These are phyloP conservation scores for Lizonia empirigonia DNA, from an alignment of 2,329 filamentous ascomycete species.

Conservation along the genomic window DNA sequence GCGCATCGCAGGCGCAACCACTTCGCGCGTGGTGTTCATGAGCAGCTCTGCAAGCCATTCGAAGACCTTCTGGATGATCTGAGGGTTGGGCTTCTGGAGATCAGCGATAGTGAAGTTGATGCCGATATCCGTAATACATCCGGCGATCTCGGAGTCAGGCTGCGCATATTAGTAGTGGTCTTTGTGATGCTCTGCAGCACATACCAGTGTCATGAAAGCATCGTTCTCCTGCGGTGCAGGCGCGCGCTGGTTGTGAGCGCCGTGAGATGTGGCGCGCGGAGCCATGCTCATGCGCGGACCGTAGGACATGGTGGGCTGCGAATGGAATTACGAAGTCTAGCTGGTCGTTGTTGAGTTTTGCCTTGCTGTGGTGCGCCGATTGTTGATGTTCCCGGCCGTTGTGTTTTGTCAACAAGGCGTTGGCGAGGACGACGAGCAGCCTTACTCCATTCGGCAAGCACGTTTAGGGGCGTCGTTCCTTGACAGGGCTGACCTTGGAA, in stretches of 20 bases:
- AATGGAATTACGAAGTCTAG: slow-evolving; percentile 1
- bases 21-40: slow-evolving; percentile 90
- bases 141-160: slow-evolving; percentile 81
- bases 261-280: slow-evolving; percentile 47
- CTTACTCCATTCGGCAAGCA: slow-evolving; percentile 18
- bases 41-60: slow-evolving; percentile 96
- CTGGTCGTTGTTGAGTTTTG: not conserved
- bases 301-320: slow-evolving; percentile 51
- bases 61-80: slow-evolving; percentile 95
- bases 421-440: slow-evolving; percentile 11
- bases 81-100: slow-evolving; percentile 89
- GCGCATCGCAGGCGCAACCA: slow-evolving; percentile 92
- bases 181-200: slow-evolving; percentile 4
- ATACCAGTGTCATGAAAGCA: slow-evolving; percentile 58
- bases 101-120: slow-evolving; percentile 86
- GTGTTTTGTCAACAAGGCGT: slow-evolving; percentile 24
- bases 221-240: slow-evolving; percentile 53
- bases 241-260: slow-evolving; percentile 44
- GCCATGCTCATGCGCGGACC: slow-evolving; percentile 59
- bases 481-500: not conserved
- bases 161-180: slow-evolving; percentile 40
- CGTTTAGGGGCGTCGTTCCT: no score
- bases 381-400: slow-evolving; percentile 9
- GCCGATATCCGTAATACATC: slow-evolving; percentile 96
- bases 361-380: slow-evolving; percentile 1